Percentiles rank a stretch among this genome's conserved stretches.
phyloP scores from a whole-genome alignment of 2,329 filamentous ascomycete species.

The Trichophyton rubrum region DNA sequence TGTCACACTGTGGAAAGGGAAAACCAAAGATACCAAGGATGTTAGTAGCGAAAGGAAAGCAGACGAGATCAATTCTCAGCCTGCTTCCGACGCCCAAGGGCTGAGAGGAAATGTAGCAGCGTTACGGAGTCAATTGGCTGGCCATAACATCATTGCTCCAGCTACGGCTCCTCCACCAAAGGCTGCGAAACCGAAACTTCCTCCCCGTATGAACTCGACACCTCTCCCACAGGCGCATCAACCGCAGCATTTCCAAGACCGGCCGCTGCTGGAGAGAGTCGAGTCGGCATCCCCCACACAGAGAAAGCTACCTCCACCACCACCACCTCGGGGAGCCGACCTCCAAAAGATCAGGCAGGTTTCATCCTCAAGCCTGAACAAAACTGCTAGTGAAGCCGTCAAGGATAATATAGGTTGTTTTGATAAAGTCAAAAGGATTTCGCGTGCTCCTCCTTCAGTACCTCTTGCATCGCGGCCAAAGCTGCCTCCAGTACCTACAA shows the following conservation, averaged over 20 bases:
- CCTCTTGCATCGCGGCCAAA: constrained; percentile 11
- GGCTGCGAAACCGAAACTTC: background rate
- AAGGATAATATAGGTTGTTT: constrained; percentile 8
- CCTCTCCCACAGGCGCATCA: background rate
- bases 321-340: background rate
- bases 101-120: background rate
- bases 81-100: background rate
- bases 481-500: constrained; percentile 35
- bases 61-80: background rate
- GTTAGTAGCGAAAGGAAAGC: constrained; percentile 14
- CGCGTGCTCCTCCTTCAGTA: constrained; percentile 5
- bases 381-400: constrained; percentile 10
- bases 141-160: background rate
- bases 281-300: background rate
- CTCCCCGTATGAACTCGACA: background rate
- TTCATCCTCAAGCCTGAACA: constrained; percentile 30
- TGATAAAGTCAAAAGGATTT: background rate
- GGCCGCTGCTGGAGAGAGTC: background rate
- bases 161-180: background rate
- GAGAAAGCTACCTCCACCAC: constrained; percentile 4
- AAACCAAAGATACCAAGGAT: constrained; percentile 15
- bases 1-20: constrained; percentile 38
- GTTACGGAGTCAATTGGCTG: constrained; percentile 1
- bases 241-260: background rate
- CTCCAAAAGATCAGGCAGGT: constrained; percentile 28